Evolutionary conservation across 2,329 filamentous ascomycete species (phyloP), one percentile per base, ranked within the genome.

Genomic region (Lasiodiplodia sp.): DNA sequence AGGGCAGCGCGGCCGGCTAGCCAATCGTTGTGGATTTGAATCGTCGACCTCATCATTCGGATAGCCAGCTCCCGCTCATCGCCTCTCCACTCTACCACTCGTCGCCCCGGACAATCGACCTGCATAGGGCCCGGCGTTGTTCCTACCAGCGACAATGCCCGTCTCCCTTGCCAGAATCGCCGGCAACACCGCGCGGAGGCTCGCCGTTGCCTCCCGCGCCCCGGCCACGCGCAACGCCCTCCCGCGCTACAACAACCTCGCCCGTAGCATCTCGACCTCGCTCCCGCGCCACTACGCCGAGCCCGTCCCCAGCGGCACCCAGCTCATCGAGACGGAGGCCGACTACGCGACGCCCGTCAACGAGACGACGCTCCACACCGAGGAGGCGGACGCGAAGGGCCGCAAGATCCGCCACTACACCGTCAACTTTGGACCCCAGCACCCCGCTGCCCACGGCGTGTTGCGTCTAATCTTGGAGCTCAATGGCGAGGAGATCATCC

Each of bases 331-430:
- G 28, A 62, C 88, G 72, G 89, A 92, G 76, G 83, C 87, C 70
- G 84, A 88, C 79, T 93, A 93, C 76, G 75, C 82, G 40, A 75
- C 81, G 66, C 82, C 84, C 74, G 74, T 85, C 52, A 73, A 82
- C 73, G 77, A 80, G 66, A 83, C 85, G 72, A 74, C 78, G 65
- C 76, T 81, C 68, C 80, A 81, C 70, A 78, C 82, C 72, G 82
- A 86, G 74, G 81, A 74, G 52, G 74, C 75, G 57, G 66, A 63
- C 57, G 82, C 85, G 65, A 85, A 86, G 74, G 82, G 85, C 82
- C 91, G 95, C 82, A 98, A 97, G 87, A 92, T 99, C 80, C 90
- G 96, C 74, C 96, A 99, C 84, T 99, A 99, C 85, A 99, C 96
- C 7, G 95, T 99, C 86, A 99, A 99, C 87, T 99, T 99, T 77